Base-by-base conservation (phyloP, 2,329 filamentous ascomycete species). In the Nigrospora osmanthi region DNA sequence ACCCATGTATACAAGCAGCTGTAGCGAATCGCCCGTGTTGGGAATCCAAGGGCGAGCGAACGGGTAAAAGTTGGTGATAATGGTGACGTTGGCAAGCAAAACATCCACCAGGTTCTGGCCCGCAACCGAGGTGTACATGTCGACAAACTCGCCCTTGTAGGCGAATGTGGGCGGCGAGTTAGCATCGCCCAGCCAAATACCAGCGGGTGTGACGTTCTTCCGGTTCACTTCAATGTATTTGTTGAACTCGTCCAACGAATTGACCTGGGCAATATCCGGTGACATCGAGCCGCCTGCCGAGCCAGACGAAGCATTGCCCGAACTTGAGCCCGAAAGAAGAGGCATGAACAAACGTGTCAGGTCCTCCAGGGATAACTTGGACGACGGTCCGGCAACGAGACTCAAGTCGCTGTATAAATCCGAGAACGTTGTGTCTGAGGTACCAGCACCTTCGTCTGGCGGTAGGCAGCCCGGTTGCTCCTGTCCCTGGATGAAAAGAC, bases 1-100 rank as follows among this genome's bases (percentile, higher is more conserved):
- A 13, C 85, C 81, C 59, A 93, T 85, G 64, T 95, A 95, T 10
- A 87, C 72, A 35, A 91, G 79, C 15, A 95, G 72, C 59, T 94
- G 87, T 19, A 95, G 66, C 1, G 83, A 82, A 42, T 90, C 73
- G 16, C 87, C 87, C 10, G 81, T 79, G 16, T 72, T 71, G 0
- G 86, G 80, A 23, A 76, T 69, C 66, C 83, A 90, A 0, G 87
- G 86, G 0, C 80, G 75, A 50, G 87, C 87, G 56, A 96, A 95
- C 12, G 78, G 68, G 40, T 85, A 77, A 63, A 83, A 95, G 41
- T 80, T 76, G 1, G 84, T 86, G 3, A 75, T 72, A 48, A 95
- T 89, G 3, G 78, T 77, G 6, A 78, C 75, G 45, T 85, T 82
- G 17, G 78, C 75, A 17, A 90, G 62, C 16, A 89, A 55, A n/a